A percentile compares a stretch with the other conserved stretches of the same genome.
Evolutionary conservation across 371 early-diverging fungal genomes (phyloP).

Genomic region (Aphelidium insulamus): DNA sequence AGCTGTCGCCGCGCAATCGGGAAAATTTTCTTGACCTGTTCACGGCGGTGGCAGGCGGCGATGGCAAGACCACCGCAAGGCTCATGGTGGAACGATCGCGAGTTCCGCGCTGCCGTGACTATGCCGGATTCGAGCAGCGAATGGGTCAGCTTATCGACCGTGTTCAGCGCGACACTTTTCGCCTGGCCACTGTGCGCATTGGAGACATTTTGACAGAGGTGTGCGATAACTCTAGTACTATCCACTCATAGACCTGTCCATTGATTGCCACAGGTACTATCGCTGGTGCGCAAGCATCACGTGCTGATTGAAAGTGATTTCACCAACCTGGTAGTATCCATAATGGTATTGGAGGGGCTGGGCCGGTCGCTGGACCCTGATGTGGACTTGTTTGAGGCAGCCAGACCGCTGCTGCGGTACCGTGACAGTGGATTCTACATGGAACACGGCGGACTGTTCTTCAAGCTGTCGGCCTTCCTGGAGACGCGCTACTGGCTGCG

Average conservation of each 20-base stretch:
- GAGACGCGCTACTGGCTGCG: conserved; percentile 44
- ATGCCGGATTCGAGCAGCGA: conserved; percentile 50
- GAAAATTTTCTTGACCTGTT: conserved; percentile 76
- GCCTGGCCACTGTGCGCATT: conserved; percentile 49
- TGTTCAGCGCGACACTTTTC: conserved; percentile 44
- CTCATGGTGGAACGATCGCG: conserved; percentile 73
- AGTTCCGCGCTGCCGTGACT: conserved; percentile 39
- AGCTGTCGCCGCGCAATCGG: conserved; percentile 41
- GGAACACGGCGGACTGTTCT: conserved; percentile 6
- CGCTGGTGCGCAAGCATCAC: conserved; percentile 68
- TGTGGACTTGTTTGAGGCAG: conserved; percentile 66
- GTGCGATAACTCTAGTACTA: too few relatives aligned
- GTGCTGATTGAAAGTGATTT: conserved; percentile 84
- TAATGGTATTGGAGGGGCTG: conserved; percentile 80
- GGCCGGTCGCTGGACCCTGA: conserved; percentile 72
- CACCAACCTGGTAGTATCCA: conserved; percentile 68
- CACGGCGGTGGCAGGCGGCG: conserved; percentile 56
- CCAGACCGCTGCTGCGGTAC: conserved; percentile 50
- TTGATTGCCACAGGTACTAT: conserved; percentile 50
- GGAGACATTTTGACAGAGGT: too few relatives aligned
- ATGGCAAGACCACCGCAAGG: conserved; percentile 53
- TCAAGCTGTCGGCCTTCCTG: conserved; percentile 53
- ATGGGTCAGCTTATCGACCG: conserved; percentile 50
- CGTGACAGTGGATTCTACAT: not conserved
- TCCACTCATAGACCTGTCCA: too few relatives aligned